Evolutionary conservation across 2,329 filamentous ascomycete genomes (phyloP).

Genomic region (Penicillium sp.): DNA sequence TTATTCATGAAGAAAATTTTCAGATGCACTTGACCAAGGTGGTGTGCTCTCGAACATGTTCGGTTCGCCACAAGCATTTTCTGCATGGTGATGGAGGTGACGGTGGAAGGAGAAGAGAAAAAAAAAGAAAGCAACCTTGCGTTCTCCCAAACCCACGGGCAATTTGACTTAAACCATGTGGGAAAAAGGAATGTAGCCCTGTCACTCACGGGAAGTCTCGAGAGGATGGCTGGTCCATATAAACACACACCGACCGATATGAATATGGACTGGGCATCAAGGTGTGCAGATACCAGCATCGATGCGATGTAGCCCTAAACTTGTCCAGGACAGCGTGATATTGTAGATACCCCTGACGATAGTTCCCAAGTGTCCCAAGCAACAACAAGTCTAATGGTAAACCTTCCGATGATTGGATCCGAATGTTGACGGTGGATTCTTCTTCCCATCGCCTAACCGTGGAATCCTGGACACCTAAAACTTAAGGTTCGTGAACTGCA

Average conservation of each 20-base stretch:
- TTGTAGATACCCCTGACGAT: neutral
- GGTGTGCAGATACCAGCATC: neutral
- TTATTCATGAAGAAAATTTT: neutral
- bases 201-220: neutral
- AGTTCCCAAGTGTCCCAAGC: slow-evolving; percentile 5
- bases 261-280: slow-evolving; percentile 7
- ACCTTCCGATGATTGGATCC: slow-evolving; percentile 1
- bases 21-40: slow-evolving; percentile 5
- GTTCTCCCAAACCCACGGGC: neutral
- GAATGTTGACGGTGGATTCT: neutral
- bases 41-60: slow-evolving; percentile 6
- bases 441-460: neutral
- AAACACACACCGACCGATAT: neutral
- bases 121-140: neutral
- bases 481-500: slow-evolving; percentile 23
- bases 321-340: neutral
- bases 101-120: neutral
- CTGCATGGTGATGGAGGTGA: neutral
- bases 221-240: slow-evolving; percentile 1
- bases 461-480: neutral
- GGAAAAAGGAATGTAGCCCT: slow-evolving; percentile 1
- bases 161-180: slow-evolving; percentile 10
- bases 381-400: neutral
- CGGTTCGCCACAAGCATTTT: neutral
- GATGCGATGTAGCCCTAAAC: neutral